phyloP scores from a whole-genome alignment of 176 grass and related monocot genomes.

The Cenchrus fungigraminus region DNA sequence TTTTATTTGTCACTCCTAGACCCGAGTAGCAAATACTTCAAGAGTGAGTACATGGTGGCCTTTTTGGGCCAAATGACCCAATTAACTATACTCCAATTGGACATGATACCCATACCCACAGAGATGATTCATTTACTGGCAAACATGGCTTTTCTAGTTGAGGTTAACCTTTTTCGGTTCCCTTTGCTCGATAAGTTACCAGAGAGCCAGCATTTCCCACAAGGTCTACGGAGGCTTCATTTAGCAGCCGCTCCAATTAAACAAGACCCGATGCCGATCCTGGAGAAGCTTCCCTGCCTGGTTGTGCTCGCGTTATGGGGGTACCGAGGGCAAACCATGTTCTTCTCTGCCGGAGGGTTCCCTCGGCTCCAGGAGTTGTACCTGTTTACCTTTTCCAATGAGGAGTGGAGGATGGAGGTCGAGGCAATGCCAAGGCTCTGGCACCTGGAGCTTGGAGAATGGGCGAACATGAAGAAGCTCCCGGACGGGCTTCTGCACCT shows the following conservation, averaged over 20 bases:
- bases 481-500: neutral
- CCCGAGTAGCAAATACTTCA: neutral
- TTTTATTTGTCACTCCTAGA: neutral
- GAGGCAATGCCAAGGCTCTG: conserved; percentile 35
- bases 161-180: neutral
- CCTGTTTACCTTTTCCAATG: neutral
- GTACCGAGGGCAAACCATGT: neutral
- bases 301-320: neutral
- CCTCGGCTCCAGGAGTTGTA: neutral
- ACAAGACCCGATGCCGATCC: conserved; percentile 23
- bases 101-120: neutral
- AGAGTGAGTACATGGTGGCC: neutral
- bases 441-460: too few species aligned
- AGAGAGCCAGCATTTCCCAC: neutral
- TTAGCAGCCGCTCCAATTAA: neutral
- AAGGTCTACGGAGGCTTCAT: neutral
- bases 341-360: conserved; percentile 10
- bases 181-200: neutral
- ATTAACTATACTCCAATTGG: neutral
- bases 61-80: neutral
- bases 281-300: conserved; percentile 38
- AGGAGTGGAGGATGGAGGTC: conserved; percentile 22
- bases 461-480: too few species aligned
- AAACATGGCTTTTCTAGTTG: conserved; percentile 1
- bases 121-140: conserved; percentile 13